Conservation (phyloP, 2,329 filamentous ascomycete species). For the Thielaviopsis populi region DNA sequence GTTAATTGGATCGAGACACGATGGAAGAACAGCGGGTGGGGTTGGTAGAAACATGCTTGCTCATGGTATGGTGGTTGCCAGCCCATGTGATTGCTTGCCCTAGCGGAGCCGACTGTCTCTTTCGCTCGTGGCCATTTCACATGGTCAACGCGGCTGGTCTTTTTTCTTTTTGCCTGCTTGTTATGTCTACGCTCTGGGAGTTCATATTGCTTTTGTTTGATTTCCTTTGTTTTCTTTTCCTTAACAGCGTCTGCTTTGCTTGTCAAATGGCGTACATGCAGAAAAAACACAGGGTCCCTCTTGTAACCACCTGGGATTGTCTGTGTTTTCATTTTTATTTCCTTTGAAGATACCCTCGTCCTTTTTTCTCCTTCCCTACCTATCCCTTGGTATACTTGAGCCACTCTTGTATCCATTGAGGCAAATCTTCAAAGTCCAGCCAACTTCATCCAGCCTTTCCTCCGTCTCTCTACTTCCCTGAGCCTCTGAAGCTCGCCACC, state of each 20-base stretch:
- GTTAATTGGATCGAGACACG: neutral
- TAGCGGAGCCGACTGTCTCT: neutral
- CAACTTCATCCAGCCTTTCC: neutral
- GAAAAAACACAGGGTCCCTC: neutral
- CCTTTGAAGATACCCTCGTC: constrained; percentile 5
- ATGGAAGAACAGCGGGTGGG: neutral
- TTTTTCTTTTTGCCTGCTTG: constrained; percentile 6
- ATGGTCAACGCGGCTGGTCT: neutral
- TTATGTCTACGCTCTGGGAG: constrained; percentile 1
- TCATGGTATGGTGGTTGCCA: neutral
- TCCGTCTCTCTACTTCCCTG: neutral
- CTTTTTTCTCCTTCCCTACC: neutral
- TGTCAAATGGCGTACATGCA: neutral
- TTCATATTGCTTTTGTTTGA: constrained; percentile 7
- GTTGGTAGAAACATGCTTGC: neutral
- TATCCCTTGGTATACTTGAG: neutral
- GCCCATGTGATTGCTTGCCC: neutral
- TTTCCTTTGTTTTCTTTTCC: neutral
- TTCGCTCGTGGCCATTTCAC: neutral
- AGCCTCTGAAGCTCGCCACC: neutral
- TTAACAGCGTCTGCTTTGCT: neutral
- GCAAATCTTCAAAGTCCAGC: neutral
- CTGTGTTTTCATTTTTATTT: constrained; percentile 5
- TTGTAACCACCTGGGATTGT: neutral
- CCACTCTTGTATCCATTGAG: neutral